These are phyloP conservation scores for Protomyces pachydermus DNA, from an alignment of 1,139 yeast species.

Conservation along the genomic window DNA sequence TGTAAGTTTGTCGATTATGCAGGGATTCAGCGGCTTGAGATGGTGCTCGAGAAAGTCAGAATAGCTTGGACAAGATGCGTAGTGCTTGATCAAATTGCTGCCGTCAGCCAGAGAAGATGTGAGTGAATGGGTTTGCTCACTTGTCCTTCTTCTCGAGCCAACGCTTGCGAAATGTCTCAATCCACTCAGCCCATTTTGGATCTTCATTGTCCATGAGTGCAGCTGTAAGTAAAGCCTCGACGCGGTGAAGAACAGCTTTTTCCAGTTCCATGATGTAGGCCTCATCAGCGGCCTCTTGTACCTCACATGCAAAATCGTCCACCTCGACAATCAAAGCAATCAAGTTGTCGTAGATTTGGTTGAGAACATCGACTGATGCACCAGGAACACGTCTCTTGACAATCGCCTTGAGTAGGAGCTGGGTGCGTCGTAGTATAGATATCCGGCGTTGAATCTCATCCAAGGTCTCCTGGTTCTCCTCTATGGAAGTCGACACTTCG, in stretches of 20 bases:
- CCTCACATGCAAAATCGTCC: conserved; percentile 22
- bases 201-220: conserved; percentile 7
- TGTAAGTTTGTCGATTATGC: conserved; percentile 16
- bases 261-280: conserved; percentile 19
- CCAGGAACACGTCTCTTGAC: conserved; percentile 1
- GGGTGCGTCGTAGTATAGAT: conserved; percentile 5
- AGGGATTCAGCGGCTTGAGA: conserved; percentile 16
- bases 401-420: conserved; percentile 11
- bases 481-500: not conserved
- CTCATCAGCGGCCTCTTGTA: conserved; percentile 13
- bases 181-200: conserved; percentile 13
- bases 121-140: not conserved
- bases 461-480: not conserved
- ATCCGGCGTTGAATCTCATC: conserved; percentile 1
- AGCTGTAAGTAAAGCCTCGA: conserved; percentile 2
- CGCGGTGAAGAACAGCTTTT: conserved; percentile 9
- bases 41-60: conserved; percentile 6
- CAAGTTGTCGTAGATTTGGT: conserved; percentile 5
- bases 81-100: not conserved
- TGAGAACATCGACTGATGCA: not conserved
- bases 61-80: conserved; percentile 9
- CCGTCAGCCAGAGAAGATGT: not conserved
- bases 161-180: not conserved
- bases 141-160: conserved; percentile 14
- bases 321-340: conserved; percentile 5